These are phyloP conservation scores for Kodamaea nitidulidarum DNA, from an alignment of 805 yeast genomes.

Conservation along the genomic window DNA sequence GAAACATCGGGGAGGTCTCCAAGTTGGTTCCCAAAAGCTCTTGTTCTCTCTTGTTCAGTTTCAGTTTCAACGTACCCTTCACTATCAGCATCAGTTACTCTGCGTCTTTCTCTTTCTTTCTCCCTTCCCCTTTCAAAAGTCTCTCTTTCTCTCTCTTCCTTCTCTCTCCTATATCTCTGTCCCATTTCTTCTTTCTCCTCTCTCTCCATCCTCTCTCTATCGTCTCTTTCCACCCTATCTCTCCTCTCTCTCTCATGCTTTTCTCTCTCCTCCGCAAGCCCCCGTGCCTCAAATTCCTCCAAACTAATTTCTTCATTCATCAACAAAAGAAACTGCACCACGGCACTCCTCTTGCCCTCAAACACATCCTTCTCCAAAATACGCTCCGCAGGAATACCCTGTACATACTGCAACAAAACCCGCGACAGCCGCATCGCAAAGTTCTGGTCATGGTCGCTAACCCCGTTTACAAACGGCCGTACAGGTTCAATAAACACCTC, in stretches of 20 bases:
- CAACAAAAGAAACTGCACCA: conserved; percentile 3
- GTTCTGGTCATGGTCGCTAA: conserved; percentile 6
- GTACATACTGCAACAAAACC: conserved; percentile 13
- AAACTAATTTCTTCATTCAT: conserved; percentile 3
- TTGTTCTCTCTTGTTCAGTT: too few relatives aligned
- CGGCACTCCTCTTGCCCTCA: neutral
- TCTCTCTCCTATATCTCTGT: too few relatives aligned
- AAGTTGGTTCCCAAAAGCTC: too few relatives aligned
- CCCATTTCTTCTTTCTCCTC: too few relatives aligned
- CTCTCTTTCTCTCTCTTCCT: too few relatives aligned
- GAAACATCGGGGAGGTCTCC: too few relatives aligned
- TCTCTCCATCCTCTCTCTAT: neutral
- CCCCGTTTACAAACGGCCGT: conserved; percentile 11
- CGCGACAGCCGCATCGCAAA: conserved; percentile 13
- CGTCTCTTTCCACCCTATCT: neutral
- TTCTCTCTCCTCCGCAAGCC: neutral
- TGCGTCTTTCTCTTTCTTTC: too few relatives aligned
- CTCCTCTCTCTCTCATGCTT: neutral
- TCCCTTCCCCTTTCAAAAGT: too few relatives aligned
- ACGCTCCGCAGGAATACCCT: conserved; percentile 12
- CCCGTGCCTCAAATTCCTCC: conserved; percentile 1
- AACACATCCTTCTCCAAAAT: conserved; percentile 2
- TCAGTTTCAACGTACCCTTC: too few relatives aligned
- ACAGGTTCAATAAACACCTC: conserved; percentile 15
- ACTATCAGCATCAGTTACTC: too few relatives aligned